Base-by-base conservation (phyloP, 768 basidiomycete genomes). In the Candolleomyces aberdarensis region DNA sequence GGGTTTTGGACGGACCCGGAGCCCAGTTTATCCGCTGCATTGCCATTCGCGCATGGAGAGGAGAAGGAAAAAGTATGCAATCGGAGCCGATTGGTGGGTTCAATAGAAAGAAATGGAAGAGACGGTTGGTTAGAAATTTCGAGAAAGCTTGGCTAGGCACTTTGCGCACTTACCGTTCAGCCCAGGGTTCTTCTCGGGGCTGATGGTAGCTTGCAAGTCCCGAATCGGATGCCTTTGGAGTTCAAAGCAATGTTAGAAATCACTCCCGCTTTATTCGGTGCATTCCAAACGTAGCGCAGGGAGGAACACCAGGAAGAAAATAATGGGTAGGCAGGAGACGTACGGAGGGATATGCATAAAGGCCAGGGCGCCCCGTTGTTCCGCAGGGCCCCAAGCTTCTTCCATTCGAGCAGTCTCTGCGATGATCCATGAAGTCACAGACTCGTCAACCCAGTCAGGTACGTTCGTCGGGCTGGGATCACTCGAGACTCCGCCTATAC, bases 281-380 rank as follows among this genome's bases (percentile, higher is more conserved):
- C 26, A 26, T 26, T 26, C 26, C 26, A 3, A 26, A 26, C 26
- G 26, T 26, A 26, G 26, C 26, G 26, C 26, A 2, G 26, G 26
- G 26, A 26, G 26, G 26, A 26, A 26, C 26, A 26, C 26, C 26
- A 26, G 26, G 26, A 26, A 26, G 26, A 26, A 26, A 26, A 26
- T 26, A 3, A 26, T 26, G 26, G 26, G 26, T 26, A 3, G 26
- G 26, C 26, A 26, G 3, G 26, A 26, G 26, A 26, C 26, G 26
- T 26, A 87, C 86, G 87, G 87, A 29, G 88, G 89, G 57, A 91
- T 90, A 67, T 91, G 89, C 39, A 90, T 87, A 66, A 90, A 91
- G 0, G 83, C 89, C 6, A 91, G 66, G 3, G 86, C 83, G 46
- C 81, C 84, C 49, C 87, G 72, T 1, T 67, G 71, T 17, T 80